These are phyloP conservation scores for Phallus indusiatus DNA, from an alignment of 768 basidiomycete species.

Conservation along the genomic window DNA sequence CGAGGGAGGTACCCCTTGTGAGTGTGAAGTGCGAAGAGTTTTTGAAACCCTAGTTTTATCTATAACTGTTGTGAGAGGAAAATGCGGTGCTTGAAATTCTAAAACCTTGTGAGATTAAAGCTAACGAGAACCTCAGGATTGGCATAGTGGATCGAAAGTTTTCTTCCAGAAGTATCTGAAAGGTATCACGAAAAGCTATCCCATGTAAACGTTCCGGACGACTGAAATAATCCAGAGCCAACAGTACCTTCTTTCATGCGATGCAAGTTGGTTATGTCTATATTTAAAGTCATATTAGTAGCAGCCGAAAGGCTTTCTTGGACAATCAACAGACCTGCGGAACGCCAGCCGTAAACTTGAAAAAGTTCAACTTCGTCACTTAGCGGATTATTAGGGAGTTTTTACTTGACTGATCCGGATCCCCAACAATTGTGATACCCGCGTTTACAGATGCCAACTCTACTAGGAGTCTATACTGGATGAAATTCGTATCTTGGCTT, in stretches of 20 bases:
- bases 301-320: not conserved
- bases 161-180: slow-evolving; percentile 69
- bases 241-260: slow-evolving; percentile 54
- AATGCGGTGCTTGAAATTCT: not conserved
- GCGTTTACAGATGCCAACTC: slow-evolving; percentile 42
- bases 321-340: slow-evolving; percentile 31
- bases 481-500: slow-evolving; percentile 73
- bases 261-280: slow-evolving; percentile 59
- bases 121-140: slow-evolving; percentile 63
- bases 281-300: not conserved
- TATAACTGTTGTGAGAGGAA: slow-evolving; percentile 19
- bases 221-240: not conserved
- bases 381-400: not conserved
- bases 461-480: slow-evolving; percentile 75
- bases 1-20: slow-evolving; percentile 48
- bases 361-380: not conserved
- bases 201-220: not conserved
- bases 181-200: slow-evolving; percentile 53
- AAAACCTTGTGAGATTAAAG: slow-evolving; percentile 74
- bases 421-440: slow-evolving; percentile 75
- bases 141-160: slow-evolving; percentile 80
- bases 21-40: slow-evolving; percentile 59
- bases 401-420: slow-evolving; percentile 83
- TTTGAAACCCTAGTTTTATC: slow-evolving; percentile 72
- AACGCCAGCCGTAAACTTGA: slow-evolving; percentile 78